phyloP scores from a whole-genome alignment of 495 filamentous ascomycete genomes.

The Hypoxylon perforatum region DNA sequence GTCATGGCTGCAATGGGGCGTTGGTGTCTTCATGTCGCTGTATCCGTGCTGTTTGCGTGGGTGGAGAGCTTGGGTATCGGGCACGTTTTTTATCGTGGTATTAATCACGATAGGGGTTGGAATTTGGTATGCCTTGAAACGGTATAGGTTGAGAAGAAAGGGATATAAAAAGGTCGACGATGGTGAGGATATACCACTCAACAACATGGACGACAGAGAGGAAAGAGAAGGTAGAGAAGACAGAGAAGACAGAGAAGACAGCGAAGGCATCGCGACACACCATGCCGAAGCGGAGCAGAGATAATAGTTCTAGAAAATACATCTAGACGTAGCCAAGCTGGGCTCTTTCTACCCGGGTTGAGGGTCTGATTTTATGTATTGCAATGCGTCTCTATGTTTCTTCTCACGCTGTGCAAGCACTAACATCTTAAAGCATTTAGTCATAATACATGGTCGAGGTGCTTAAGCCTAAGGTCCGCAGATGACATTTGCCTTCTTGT shows the following conservation, averaged over 20 bases:
- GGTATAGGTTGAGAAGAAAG: neutral
- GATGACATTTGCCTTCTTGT: too few relatives aligned
- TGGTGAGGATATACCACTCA: neutral
- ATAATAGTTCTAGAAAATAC: too few relatives aligned
- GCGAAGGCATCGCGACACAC: neutral
- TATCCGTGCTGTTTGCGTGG: slow-evolving; percentile 19
- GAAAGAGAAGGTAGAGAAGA: neutral
- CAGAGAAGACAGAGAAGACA: neutral
- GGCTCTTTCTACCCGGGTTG: too few relatives aligned
- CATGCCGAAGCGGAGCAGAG: neutral
- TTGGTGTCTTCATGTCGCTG: slow-evolving; percentile 11
- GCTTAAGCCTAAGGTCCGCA: too few relatives aligned
- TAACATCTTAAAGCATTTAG: too few relatives aligned
- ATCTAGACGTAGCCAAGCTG: too few relatives aligned
- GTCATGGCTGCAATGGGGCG: slow-evolving; percentile 13
- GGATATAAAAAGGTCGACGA: neutral
- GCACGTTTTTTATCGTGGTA: neutral
- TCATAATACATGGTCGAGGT: too few relatives aligned
- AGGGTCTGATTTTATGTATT: too few relatives aligned
- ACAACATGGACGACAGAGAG: neutral
- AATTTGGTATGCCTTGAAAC: neutral
- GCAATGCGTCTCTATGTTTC: too few relatives aligned
- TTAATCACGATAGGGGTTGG: neutral
- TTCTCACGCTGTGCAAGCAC: too few relatives aligned
- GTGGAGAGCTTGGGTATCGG: slow-evolving; percentile 12